Evolutionary conservation across 2,329 filamentous ascomycete species (phyloP).

Genomic region (Aspergillus eucalypticola): DNA sequence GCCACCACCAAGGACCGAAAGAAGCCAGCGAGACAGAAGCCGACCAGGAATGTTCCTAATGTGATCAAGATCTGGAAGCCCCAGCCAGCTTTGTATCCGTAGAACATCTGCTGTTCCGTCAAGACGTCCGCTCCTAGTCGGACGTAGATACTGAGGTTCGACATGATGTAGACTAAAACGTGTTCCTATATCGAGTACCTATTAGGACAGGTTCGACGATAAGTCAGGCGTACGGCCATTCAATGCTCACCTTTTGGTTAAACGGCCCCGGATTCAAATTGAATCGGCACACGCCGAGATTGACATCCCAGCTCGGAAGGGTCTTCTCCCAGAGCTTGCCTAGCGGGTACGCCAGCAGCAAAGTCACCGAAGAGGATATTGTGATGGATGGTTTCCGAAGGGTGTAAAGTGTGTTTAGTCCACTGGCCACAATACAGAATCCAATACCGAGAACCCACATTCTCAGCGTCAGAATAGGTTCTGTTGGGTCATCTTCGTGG

Average conservation of each 20-base stretch:
- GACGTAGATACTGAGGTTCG: conserved; percentile 31
- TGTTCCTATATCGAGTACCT: conserved; percentile 21
- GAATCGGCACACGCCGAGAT: conserved; percentile 17
- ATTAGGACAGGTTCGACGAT: neutral
- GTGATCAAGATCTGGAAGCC: conserved; percentile 49
- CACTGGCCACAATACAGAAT: conserved; percentile 19
- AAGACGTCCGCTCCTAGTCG: conserved; percentile 30
- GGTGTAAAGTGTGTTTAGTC: conserved; percentile 21
- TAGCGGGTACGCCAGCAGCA: conserved; percentile 24
- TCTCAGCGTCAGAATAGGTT: conserved; percentile 24
- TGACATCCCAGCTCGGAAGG: conserved; percentile 24
- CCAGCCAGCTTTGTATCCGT: conserved; percentile 28
- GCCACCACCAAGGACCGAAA: conserved; percentile 59
- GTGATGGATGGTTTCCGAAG: conserved; percentile 28
- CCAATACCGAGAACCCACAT: conserved; percentile 21
- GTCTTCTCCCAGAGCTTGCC: conserved; percentile 28
- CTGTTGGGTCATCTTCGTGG: conserved; percentile 53
- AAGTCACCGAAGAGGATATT: conserved; percentile 23
- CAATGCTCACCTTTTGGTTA: conserved; percentile 27
- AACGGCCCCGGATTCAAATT: conserved; percentile 34
- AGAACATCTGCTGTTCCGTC: conserved; percentile 32
- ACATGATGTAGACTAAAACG: conserved; percentile 31
- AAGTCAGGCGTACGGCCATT: no score
- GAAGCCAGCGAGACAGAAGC: conserved; percentile 60
- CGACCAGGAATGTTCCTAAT: conserved; percentile 66